phyloP scores from a whole-genome alignment of 176 grass and related monocot genomes.

The Cymbopogon citratus region DNA sequence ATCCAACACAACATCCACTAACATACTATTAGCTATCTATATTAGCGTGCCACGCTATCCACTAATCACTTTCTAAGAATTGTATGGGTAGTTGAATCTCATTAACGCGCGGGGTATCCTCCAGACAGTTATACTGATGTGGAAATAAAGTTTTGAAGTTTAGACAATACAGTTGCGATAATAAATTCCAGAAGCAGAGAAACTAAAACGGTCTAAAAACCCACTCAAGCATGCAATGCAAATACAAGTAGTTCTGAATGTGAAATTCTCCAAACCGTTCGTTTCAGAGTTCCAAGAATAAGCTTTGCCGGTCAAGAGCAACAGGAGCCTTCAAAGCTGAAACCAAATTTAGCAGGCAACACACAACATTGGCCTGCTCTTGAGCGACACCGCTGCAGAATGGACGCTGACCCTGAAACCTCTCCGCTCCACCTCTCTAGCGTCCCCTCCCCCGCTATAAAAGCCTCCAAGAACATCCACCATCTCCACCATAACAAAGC shows the following conservation, averaged over 20 bases:
- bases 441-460: constrained; percentile 10
- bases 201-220: neutral
- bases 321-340: neutral
- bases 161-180: neutral
- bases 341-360: neutral
- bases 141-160: neutral
- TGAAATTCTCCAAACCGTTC: neutral
- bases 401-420: neutral
- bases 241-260: neutral
- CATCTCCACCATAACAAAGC: constrained; percentile 3
- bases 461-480: neutral
- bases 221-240: neutral
- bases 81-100: no score
- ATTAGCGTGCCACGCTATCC: no score
- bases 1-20: no score
- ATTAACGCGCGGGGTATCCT: no score
- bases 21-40: no score
- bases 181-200: neutral
- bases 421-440: constrained; percentile 12
- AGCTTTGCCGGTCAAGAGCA: neutral
- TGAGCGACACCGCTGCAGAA: constrained; percentile 18
- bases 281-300: neutral
- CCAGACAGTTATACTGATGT: neutral
- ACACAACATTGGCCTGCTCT: neutral
- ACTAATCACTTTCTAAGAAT: no score